A percentile compares a stretch with the other conserved stretches of the same genome.
These are phyloP conservation scores for Barbarea vulgaris DNA, from an alignment of 345 rosid species.

Conservation along the genomic window DNA sequence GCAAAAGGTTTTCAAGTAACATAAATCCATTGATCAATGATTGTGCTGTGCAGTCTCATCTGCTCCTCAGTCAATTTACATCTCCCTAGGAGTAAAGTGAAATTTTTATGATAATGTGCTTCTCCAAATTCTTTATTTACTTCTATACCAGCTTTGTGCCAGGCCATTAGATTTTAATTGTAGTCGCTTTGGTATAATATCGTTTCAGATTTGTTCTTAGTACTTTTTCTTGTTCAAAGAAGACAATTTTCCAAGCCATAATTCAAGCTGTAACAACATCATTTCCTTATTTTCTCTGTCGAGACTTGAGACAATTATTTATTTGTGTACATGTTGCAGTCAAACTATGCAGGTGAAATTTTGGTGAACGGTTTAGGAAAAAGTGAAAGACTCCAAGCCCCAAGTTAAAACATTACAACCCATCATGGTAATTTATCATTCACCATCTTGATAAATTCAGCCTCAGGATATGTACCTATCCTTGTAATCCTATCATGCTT, in stretches of 20 bases:
- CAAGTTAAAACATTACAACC: neutral
- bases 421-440: conserved; percentile 2
- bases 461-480: conserved; percentile 4
- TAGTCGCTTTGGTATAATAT: neutral
- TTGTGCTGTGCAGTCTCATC: neutral
- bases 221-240: neutral
- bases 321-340: neutral
- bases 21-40: neutral
- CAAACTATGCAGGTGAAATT: neutral
- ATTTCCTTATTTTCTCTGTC: neutral
- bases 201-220: neutral
- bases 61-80: neutral
- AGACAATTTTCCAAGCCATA: neutral
- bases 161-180: neutral
- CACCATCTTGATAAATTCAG: neutral
- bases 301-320: neutral
- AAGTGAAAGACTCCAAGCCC: neutral
- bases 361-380: neutral
- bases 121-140: neutral
- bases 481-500: neutral
- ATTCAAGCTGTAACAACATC: neutral
- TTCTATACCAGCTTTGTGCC: neutral
- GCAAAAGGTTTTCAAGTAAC: neutral
- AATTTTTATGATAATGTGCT: neutral
- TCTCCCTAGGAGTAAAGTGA: neutral